Evolutionary conservation across 2,329 filamentous ascomycete species (phyloP).

Genomic region (Ophiostoma himal-ulmi): DNA sequence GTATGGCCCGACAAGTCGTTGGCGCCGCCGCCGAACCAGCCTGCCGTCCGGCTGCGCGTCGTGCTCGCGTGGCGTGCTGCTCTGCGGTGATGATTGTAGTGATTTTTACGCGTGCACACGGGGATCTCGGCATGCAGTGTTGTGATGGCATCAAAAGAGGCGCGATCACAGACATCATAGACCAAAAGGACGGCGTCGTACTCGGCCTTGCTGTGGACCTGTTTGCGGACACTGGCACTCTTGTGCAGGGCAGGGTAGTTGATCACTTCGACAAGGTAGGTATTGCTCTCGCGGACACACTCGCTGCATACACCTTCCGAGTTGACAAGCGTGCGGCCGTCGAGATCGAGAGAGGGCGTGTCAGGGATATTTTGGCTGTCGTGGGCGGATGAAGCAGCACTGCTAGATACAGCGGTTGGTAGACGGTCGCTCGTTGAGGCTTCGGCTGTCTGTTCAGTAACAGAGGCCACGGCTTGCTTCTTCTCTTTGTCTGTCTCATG

Average conservation of each 20-base stretch:
- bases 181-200: slow-evolving; percentile 32
- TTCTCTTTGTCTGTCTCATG: neutral
- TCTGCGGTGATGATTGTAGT: neutral
- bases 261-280: slow-evolving; percentile 29
- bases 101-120: slow-evolving; percentile 20
- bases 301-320: slow-evolving; percentile 17
- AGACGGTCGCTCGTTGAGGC: neutral
- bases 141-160: slow-evolving; percentile 26
- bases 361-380: neutral
- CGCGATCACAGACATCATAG: slow-evolving; percentile 30
- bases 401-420: neutral
- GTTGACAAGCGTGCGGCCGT: neutral
- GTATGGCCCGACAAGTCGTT: slow-evolving; percentile 15
- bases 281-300: slow-evolving; percentile 22
- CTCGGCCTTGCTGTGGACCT: slow-evolving; percentile 26
- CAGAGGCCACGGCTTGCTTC: neutral
- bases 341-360: neutral
- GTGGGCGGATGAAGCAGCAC: neutral
- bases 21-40: slow-evolving; percentile 12
- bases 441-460: neutral
- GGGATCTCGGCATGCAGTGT: slow-evolving; percentile 28
- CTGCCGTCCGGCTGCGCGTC: slow-evolving; percentile 16
- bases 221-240: slow-evolving; percentile 23
- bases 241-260: slow-evolving; percentile 30
- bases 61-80: slow-evolving; percentile 1